Evolutionary conservation across 441 rosid genomes (phyloP), one percentile per base, ranked within the genome.

Genomic region (Rhodomyrtus psidioides): DNA sequence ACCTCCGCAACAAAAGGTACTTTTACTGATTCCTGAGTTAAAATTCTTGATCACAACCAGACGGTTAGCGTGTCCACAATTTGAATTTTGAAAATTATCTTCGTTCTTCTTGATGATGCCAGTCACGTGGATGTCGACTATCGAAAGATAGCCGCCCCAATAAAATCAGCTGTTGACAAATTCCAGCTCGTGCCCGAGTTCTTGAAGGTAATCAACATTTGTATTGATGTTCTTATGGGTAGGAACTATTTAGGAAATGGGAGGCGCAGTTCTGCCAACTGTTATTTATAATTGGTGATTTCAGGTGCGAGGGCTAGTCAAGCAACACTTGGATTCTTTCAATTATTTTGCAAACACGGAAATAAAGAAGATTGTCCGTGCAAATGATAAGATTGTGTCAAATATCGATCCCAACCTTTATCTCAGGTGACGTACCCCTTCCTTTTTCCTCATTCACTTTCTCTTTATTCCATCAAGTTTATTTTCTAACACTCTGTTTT

Each of bases 291-390:
- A 34, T 34, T 34, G 34, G 34, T 4, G 34, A 82, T 85, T 89
- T 62, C 82, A 97, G 99, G 94, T 94, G 70, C 92, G 98, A 89
- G 99, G 99, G 83, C 90, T 96, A 83, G 99, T 97, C 93, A 97
- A 95, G 93, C 99, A 97, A 76, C 99, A 95, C 83, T 84, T 97
- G 85, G 98, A 96, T 91, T 97, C 99, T 0, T 95, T 95, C 84
- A 97, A 96, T 89, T 97, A 94, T 88, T 96, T 97, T 83, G 90
- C 95, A 27, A 91, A 95, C 83, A 88, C 90, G 3, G 98, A 97
- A 44, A 97, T 97, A n/a, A 93, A 93, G 89, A 97, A 96, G 93
- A 96, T 97, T 86, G 95, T 95, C 44, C 93, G 93, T 49, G 98
- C 98, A 44, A 97, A 96, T 91, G 88, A 89, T 85, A 92, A 85